Conservation (phyloP, 768 basidiomycete species). For the Mycena pura region DNA sequence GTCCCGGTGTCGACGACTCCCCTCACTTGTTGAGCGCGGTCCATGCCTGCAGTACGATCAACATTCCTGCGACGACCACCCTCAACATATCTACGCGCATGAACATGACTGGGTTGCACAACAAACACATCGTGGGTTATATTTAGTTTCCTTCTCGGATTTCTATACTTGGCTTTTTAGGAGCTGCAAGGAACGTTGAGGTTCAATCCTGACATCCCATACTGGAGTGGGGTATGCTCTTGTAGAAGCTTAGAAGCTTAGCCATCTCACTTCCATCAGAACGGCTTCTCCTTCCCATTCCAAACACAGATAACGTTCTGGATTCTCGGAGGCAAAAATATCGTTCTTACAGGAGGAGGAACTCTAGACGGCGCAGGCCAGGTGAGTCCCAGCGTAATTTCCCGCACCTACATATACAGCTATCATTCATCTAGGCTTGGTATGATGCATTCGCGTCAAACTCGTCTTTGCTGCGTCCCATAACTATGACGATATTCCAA, state of each 20-base stretch:
- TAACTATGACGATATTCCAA: conserved; percentile 15
- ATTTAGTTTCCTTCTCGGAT: too few species aligned
- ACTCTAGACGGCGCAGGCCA: conserved; percentile 71
- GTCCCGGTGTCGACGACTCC: too few species aligned
- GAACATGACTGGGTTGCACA: conserved; percentile 56
- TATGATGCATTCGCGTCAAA: conserved; percentile 53
- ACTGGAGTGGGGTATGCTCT: conserved; percentile 57
- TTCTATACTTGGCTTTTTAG: conserved; percentile 39
- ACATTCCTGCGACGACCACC: conserved; percentile 52
- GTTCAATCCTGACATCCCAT: conserved; percentile 55
- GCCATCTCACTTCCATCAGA: conserved; percentile 62
- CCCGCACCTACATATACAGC: too few species aligned
- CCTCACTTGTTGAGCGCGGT: conserved; percentile 53
- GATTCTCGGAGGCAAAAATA: conserved; percentile 57
- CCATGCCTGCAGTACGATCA: conserved; percentile 44
- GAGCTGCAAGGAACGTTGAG: conserved; percentile 55
- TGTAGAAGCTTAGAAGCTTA: conserved; percentile 50
- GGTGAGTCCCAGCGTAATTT: conserved; percentile 36
- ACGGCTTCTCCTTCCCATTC: conserved; percentile 59
- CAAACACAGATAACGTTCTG: conserved; percentile 62
- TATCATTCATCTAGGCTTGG: conserved; percentile 48
- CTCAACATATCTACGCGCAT: conserved; percentile 56
- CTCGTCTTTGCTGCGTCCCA: conserved; percentile 17
- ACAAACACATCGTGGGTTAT: conserved; percentile 55
- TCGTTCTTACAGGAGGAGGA: conserved; percentile 61